A percentile compares a stretch with the other conserved stretches of the same genome.
Evolutionary conservation across 1,139 yeast genomes (phyloP).

Genomic region (Hemisphaericaspora subhashii): DNA sequence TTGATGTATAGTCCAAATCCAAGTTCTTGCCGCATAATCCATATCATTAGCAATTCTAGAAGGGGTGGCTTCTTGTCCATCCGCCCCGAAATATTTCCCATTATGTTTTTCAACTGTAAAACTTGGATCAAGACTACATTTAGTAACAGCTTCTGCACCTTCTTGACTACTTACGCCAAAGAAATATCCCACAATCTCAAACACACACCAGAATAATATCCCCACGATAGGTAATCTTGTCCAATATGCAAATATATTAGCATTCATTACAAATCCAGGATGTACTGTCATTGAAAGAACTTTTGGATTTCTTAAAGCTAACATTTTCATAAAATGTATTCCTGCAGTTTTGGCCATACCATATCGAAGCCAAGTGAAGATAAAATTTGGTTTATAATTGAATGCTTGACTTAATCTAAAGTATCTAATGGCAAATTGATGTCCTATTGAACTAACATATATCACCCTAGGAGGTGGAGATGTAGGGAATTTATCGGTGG

Average conservation of each 20-base stretch:
- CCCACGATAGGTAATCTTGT: constrained; percentile 79
- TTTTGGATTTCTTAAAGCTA: constrained; percentile 67
- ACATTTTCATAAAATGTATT: constrained; percentile 68
- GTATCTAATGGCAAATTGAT: constrained; percentile 52
- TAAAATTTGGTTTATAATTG: constrained; percentile 58
- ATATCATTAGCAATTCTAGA: constrained; percentile 59
- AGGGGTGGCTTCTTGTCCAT: constrained; percentile 55
- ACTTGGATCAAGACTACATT: constrained; percentile 59
- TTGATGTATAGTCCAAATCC: constrained; percentile 81
- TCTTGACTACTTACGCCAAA: constrained; percentile 73
- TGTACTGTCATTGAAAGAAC: constrained; percentile 69
- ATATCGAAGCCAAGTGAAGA: constrained; percentile 79
- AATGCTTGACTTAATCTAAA: constrained; percentile 54
- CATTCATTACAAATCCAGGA: constrained; percentile 84
- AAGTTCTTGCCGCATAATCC: constrained; percentile 66
- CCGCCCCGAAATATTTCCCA: constrained; percentile 67
- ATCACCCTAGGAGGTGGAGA: constrained; percentile 56
- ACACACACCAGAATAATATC: constrained; percentile 63
- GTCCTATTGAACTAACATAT: constrained; percentile 71
- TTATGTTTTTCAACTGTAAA: constrained; percentile 55
- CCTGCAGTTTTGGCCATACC: constrained; percentile 80
- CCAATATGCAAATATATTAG: constrained; percentile 73
- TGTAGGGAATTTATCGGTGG: constrained; percentile 26
- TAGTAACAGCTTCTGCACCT: constrained; percentile 67
- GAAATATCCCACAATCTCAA: constrained; percentile 64